Base-by-base conservation (phyloP, 1,139 yeast species). In the Suhomyces choctaworum region DNA sequence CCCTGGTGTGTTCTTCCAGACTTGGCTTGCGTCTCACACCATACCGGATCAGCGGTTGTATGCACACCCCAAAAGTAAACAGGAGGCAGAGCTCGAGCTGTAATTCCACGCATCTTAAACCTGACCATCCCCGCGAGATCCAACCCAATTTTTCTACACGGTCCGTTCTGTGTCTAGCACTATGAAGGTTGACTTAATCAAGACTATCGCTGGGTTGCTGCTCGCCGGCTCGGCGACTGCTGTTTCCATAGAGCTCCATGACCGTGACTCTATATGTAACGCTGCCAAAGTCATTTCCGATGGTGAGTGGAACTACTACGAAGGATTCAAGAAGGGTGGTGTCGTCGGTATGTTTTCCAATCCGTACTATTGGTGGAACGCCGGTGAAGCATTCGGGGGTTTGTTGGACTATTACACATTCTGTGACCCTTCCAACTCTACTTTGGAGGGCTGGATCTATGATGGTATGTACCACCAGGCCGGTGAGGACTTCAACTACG, bases 331-430 rank as follows among this genome's bases (percentile, higher is more conserved):
- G 25, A 57, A 63, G 36, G 85, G 84, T 29, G 84, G 84, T 30
- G 63, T 74, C 5, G 73, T 77, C 2, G 86, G 86, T 4, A 70
- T 74, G 77, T 77, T 80, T 45, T 58, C 66, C 6, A 41, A 67
- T 7, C 85, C 84, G 2, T 78, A 80, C 60, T 80, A 78, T 60
- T 80, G 86, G 86, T 80, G 86, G 86, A 75, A 78, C 49, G 82
- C 84, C 8, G 85, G 85, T 25, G 81, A 76, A 57, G 82, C 81
- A 1, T 78, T 78, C 54, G 85, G 84, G 19, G 80, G 82, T 2
- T 58, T 80, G 54, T 44, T 79, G 20, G 80, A 74, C 46, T 76
- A 73, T 54, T 70, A 66, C 62, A 64, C 62, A 30, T 66, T 65
- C 41, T 79, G 85, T 52, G 66, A 64, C 13, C 40, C 53, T 4